phyloP scores from a whole-genome alignment of 805 yeast genomes.

The Zygosaccharomyces kombuchaensis region DNA sequence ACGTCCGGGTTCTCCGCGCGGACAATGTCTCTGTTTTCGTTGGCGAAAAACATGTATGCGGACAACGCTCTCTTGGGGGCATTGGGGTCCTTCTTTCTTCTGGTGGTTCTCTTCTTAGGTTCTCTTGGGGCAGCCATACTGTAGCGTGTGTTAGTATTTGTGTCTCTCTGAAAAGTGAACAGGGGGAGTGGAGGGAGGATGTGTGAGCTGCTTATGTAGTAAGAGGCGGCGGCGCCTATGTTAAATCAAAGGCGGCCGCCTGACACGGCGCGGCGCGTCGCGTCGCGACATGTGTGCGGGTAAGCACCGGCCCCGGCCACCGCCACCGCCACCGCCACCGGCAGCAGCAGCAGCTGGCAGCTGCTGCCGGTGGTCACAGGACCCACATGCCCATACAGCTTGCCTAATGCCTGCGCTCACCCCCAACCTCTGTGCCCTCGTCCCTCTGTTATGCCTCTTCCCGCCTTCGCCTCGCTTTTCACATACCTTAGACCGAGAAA shows the following conservation, averaged over 20 bases:
- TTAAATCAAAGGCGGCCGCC: too few relatives aligned
- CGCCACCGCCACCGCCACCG: too few relatives aligned
- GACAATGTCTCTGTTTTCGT: conserved; percentile 93
- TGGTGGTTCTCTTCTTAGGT: conserved; percentile 38
- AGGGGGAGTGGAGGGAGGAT: background rate
- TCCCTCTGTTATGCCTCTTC: background rate
- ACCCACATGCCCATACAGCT: background rate
- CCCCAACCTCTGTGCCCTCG: background rate
- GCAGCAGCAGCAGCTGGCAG: too few relatives aligned
- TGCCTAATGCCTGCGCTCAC: background rate
- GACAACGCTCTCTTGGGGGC: conserved; percentile 99
- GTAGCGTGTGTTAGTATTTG: background rate
- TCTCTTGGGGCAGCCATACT: conserved; percentile 40
- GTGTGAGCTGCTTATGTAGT: background rate
- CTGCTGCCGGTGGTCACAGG: too few relatives aligned
- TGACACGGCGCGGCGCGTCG: background rate
- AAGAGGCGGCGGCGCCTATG: background rate
- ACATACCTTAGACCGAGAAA: conserved; percentile 7
- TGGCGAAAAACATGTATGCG: conserved; percentile 98
- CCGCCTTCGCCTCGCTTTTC: conserved; percentile 1
- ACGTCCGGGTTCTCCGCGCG: conserved; percentile 96
- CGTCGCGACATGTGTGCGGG: too few relatives aligned
- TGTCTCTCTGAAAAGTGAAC: background rate
- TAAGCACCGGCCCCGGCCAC: too few relatives aligned
- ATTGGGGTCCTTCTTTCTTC: conserved; percentile 76